Evolutionary conservation across 2,329 filamentous ascomycete species (phyloP).

Genomic region (Dactylonectria estremocensis): DNA sequence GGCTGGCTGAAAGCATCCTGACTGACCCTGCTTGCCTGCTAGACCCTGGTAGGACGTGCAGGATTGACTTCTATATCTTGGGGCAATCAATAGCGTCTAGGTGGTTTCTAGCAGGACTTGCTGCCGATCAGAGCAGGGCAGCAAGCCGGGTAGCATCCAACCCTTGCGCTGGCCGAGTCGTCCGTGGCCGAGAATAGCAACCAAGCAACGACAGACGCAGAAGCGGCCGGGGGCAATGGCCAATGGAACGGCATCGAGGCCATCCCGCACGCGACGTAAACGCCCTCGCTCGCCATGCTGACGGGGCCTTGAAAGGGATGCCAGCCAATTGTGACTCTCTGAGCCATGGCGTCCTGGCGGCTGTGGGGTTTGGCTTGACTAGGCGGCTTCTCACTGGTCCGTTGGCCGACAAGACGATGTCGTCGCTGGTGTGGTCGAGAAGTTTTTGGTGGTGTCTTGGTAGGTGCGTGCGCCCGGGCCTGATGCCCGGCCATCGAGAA

Average conservation of each 20-base stretch:
- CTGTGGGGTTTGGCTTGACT: conserved; percentile 8
- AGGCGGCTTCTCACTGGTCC: not conserved
- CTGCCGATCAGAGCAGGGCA: conserved; percentile 5
- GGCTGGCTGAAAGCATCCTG: not conserved
- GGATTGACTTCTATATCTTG: conserved; percentile 3
- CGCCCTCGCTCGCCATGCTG: conserved; percentile 17
- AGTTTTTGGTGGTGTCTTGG: not conserved
- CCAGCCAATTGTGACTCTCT: conserved; percentile 1
- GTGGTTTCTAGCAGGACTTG: not conserved
- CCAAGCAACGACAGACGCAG: conserved; percentile 15
- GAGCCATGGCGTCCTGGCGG: not conserved
- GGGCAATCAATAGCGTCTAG: not conserved
- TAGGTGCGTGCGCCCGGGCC: conserved; percentile 5
- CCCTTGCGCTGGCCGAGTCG: not conserved
- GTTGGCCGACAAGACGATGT: not conserved
- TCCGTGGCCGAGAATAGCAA: conserved; percentile 22
- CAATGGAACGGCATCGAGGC: conserved; percentile 8
- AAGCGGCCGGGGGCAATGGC: not conserved
- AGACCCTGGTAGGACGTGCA: conserved; percentile 18
- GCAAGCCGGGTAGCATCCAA: conserved; percentile 20
- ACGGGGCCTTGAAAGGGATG: not conserved
- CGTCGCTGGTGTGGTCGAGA: not conserved
- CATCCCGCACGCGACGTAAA: conserved; percentile 19
- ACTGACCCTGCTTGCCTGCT: no score
- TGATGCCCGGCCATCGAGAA: conserved; percentile 18